A percentile compares a stretch with the other conserved stretches of the same genome.
Conservation (phyloP, 257 asterid species). For the Nicotiana tabacum region DNA sequence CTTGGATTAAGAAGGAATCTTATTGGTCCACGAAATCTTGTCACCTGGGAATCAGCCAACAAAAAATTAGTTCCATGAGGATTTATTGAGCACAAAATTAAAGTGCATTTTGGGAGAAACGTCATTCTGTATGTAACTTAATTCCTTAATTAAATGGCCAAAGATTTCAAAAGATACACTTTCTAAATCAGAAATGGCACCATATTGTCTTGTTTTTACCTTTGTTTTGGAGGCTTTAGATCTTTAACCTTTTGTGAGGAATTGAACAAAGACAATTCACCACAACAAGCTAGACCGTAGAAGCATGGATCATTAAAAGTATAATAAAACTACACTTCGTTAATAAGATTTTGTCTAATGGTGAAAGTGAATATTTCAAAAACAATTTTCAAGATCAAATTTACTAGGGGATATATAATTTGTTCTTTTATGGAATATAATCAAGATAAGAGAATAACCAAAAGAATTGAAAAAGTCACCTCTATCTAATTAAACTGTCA, state of each 20-base stretch:
- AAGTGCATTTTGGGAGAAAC: background rate
- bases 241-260: too few species aligned
- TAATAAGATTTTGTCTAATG: background rate
- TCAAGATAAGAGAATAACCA: background rate
- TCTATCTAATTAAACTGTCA: background rate
- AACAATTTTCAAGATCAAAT: background rate
- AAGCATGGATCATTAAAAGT: background rate
- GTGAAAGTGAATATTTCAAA: background rate
- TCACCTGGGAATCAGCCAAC: slow-evolving; percentile 14
- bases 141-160: background rate
- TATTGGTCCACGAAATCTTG: slow-evolving; percentile 14
- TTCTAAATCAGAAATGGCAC: background rate
- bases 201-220: too few species aligned
- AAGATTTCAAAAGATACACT: background rate
- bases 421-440: background rate
- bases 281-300: too few species aligned
- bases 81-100: background rate
- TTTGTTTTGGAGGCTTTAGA: too few species aligned
- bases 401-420: background rate
- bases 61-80: background rate
- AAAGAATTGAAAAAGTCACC: background rate
- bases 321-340: background rate
- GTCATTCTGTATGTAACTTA: background rate
- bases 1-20: slow-evolving; percentile 4
- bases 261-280: too few species aligned